A percentile compares a stretch with the other conserved stretches of the same genome.
phyloP scores from a whole-genome alignment of 2,329 filamentous ascomycete species.

The Colletotrichum sp. region DNA sequence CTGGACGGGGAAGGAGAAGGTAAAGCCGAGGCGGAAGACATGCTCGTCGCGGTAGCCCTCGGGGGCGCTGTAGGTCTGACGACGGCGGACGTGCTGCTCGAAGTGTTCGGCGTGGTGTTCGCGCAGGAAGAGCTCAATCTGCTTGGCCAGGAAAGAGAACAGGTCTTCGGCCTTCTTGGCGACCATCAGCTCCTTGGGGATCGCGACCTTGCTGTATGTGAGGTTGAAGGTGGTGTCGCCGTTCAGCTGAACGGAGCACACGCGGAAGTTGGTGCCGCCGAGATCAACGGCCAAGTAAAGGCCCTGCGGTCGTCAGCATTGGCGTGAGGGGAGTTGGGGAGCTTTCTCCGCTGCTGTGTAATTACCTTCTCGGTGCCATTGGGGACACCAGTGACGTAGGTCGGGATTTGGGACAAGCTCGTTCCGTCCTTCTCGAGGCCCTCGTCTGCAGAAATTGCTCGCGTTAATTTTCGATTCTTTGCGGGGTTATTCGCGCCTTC shows the following conservation, averaged over 20 bases:
- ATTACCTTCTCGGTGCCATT: conserved; percentile 95
- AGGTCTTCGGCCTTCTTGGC: conserved; percentile 86
- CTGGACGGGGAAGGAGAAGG: conserved; percentile 96
- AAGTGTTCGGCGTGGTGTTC: conserved; percentile 91
- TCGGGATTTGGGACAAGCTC: conserved; percentile 93
- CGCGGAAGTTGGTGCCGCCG: conserved; percentile 98
- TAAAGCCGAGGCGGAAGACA: conserved; percentile 95
- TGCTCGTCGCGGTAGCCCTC: conserved; percentile 72
- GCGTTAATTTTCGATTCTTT: background rate
- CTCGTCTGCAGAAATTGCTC: conserved; percentile 62
- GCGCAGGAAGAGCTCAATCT: conserved; percentile 88
- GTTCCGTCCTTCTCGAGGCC: conserved; percentile 80
- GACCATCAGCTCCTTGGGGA: conserved; percentile 89
- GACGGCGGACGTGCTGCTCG: conserved; percentile 69
- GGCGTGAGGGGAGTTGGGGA: background rate
- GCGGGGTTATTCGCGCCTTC: background rate
- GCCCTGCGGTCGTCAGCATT: conserved; percentile 62
- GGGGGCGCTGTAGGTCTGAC: conserved; percentile 63
- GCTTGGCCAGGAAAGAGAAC: conserved; percentile 90
- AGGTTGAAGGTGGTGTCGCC: conserved; percentile 95
- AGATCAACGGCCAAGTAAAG: conserved; percentile 96
- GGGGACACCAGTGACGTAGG: conserved; percentile 93
- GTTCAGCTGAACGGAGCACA: conserved; percentile 92
- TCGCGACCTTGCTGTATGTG: conserved; percentile 89
- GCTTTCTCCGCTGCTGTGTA: background rate